A percentile compares a stretch with the other conserved stretches of the same genome.
These are phyloP conservation scores for Oxytropis ochrocephala DNA, from an alignment of 306 rosid species.

Conservation along the genomic window DNA sequence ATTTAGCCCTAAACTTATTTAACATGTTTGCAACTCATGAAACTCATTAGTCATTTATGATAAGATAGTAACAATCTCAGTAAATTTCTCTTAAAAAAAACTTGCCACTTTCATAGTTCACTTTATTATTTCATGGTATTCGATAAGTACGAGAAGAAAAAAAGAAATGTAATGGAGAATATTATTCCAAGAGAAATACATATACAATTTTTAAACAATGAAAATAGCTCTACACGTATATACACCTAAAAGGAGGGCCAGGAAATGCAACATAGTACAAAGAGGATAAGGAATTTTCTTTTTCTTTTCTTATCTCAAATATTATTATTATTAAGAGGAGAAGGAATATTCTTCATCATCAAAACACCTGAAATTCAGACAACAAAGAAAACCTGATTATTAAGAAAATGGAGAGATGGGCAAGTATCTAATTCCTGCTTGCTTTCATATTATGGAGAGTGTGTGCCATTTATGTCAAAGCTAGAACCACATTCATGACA, in stretches of 20 bases:
- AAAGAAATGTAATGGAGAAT: neutral
- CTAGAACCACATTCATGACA: neutral
- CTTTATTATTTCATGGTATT: neutral
- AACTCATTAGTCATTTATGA: too few species aligned
- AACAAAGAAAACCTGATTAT: constrained; percentile 3
- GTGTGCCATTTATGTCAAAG: neutral
- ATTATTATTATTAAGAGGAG: too few species aligned
- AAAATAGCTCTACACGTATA: neutral
- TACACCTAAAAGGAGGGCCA: neutral
- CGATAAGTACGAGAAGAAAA: neutral
- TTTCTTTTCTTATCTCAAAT: neutral
- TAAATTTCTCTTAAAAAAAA: too few species aligned
- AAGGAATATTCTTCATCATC: constrained; percentile 23
- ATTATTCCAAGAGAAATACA: neutral
- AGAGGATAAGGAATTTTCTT: constrained; percentile 7
- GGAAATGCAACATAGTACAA: neutral
- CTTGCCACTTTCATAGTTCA: neutral
- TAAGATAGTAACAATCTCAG: too few species aligned
- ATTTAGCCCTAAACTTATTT: too few species aligned
- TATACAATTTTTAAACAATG: neutral
- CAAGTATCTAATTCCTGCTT: constrained; percentile 25
- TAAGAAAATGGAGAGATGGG: neutral
- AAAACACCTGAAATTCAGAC: constrained; percentile 17
- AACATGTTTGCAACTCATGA: too few species aligned
- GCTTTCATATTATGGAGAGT: constrained; percentile 12